A percentile compares a stretch with the other conserved stretches of the same genome.
These are phyloP conservation scores for Alternaria infectoria DNA, from an alignment of 2,329 filamentous ascomycete species.

Conservation along the genomic window DNA sequence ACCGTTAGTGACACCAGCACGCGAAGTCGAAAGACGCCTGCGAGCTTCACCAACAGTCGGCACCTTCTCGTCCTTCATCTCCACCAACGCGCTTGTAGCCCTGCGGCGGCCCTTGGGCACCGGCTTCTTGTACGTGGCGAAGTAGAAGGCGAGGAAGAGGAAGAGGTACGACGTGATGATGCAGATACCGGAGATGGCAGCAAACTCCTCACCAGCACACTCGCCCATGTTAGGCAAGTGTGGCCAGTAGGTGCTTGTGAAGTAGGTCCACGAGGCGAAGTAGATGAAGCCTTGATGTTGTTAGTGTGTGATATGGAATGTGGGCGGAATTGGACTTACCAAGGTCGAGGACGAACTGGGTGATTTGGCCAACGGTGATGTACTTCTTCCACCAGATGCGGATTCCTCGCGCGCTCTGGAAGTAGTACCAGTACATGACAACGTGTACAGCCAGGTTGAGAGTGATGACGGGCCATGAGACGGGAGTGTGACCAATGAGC, in stretches of 20 bases:
- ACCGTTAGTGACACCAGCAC: constrained; percentile 49
- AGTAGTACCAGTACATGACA: constrained; percentile 99
- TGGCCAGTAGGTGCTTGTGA: constrained; percentile 86
- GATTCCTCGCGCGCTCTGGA: constrained; percentile 95
- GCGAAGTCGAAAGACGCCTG: constrained; percentile 56
- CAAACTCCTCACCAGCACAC: constrained; percentile 96
- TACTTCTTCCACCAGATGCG: constrained; percentile 99
- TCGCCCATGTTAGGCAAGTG: constrained; percentile 82
- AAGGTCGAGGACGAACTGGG: constrained; percentile 96
- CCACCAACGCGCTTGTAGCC: constrained; percentile 83
- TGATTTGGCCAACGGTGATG: constrained; percentile 96
- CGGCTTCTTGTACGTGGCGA: constrained; percentile 92
- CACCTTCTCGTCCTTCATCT: constrained; percentile 77
- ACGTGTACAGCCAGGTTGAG: constrained; percentile 95
- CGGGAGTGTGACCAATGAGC: constrained; percentile 87
- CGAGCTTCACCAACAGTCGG: constrained; percentile 60
- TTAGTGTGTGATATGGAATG: constrained; percentile 22
- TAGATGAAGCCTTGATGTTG: constrained; percentile 82
- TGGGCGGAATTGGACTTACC: constrained; percentile 62
- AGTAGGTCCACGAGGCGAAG: constrained; percentile 99
- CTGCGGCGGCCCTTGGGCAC: constrained; percentile 74
- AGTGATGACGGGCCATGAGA: constrained; percentile 93
- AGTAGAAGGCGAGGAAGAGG: constrained; percentile 99
- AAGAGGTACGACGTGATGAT: constrained; percentile 95
- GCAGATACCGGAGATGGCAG: constrained; percentile 87